Percentiles rank a stretch among this genome's conserved stretches.
phyloP scores from a whole-genome alignment of 139 green algal species.

The Spirogloea muscicola region DNA sequence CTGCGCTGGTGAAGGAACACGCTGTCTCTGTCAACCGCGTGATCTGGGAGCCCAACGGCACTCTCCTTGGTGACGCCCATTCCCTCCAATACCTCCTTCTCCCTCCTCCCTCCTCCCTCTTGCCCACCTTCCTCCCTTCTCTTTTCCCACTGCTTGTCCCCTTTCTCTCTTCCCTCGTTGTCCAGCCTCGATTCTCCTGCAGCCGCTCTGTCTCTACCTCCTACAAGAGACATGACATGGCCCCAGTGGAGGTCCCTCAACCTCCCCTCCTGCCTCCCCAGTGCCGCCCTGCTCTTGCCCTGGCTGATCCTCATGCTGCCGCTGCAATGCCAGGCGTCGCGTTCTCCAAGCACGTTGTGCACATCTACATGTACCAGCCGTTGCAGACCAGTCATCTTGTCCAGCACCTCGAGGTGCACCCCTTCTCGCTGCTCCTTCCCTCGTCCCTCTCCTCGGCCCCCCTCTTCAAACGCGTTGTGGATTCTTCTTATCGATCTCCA shows the following conservation, averaged over 20 bases:
- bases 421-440: background rate
- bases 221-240: too few relatives aligned
- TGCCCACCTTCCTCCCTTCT: background rate
- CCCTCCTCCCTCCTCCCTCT: background rate
- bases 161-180: too few relatives aligned
- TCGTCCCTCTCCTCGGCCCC: too few relatives aligned
- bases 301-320: too few relatives aligned
- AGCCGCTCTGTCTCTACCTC: too few relatives aligned
- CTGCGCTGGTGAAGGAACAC: slow-evolving; percentile 20
- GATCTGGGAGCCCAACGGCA: slow-evolving; percentile 33
- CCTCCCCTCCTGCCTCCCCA: too few relatives aligned
- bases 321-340: slow-evolving; percentile 41
- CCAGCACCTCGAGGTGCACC: slow-evolving; percentile 43
- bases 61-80: slow-evolving; percentile 38
- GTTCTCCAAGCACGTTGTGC: slow-evolving; percentile 47
- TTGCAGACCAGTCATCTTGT: background rate
- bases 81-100: too few relatives aligned
- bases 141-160: too few relatives aligned
- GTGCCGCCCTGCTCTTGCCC: too few relatives aligned
- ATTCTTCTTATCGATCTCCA: background rate
- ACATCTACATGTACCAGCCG: slow-evolving; percentile 47
- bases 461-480: too few relatives aligned
- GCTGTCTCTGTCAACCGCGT: slow-evolving; percentile 34
- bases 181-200: too few relatives aligned
- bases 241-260: too few relatives aligned